phyloP scores from a whole-genome alignment of 805 yeast genomes.

The Pichia ethanolica region DNA sequence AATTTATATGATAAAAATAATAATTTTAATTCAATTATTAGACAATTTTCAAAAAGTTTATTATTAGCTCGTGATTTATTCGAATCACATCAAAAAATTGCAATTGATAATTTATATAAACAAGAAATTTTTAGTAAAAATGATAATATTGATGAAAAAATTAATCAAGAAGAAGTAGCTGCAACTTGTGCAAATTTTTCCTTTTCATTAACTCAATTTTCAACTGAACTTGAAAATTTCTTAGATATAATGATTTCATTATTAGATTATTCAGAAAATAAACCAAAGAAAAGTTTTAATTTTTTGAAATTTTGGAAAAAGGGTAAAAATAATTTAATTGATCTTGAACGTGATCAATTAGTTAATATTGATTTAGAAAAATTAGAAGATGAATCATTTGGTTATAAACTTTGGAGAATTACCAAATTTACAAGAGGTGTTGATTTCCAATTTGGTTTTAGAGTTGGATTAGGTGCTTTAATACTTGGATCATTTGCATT shows the following conservation, averaged over 20 bases:
- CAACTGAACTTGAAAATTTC: slow-evolving; percentile 47
- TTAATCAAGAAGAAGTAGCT: slow-evolving; percentile 73
- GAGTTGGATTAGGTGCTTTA: slow-evolving; percentile 75
- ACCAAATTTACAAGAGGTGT: slow-evolving; percentile 48
- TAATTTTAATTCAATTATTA: slow-evolving; percentile 32
- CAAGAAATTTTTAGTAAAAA: slow-evolving; percentile 43
- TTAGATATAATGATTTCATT: slow-evolving; percentile 35
- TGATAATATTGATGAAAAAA: slow-evolving; percentile 32
- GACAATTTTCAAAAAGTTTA: slow-evolving; percentile 41
- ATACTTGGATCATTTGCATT: slow-evolving; percentile 62
- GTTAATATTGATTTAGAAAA: slow-evolving; percentile 10
- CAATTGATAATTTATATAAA: slow-evolving; percentile 51
- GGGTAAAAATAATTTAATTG: slow-evolving; percentile 4
- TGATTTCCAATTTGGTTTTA: slow-evolving; percentile 70
- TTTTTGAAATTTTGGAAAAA: slow-evolving; percentile 50
- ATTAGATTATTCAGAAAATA: slow-evolving; percentile 1
- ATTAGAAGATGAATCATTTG: slow-evolving; percentile 10
- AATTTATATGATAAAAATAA: slow-evolving; percentile 44
- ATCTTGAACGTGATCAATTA: slow-evolving; percentile 7
- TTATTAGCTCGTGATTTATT: slow-evolving; percentile 47
- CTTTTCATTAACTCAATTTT: slow-evolving; percentile 53
- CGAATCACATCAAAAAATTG: slow-evolving; percentile 46
- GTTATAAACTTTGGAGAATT: slow-evolving; percentile 40
- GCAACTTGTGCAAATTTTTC: slow-evolving; percentile 81
- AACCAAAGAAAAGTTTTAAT: slow-evolving; percentile 31